phyloP scores from a whole-genome alignment of 2,329 filamentous ascomycete species.

The Epichloe uncinata region DNA sequence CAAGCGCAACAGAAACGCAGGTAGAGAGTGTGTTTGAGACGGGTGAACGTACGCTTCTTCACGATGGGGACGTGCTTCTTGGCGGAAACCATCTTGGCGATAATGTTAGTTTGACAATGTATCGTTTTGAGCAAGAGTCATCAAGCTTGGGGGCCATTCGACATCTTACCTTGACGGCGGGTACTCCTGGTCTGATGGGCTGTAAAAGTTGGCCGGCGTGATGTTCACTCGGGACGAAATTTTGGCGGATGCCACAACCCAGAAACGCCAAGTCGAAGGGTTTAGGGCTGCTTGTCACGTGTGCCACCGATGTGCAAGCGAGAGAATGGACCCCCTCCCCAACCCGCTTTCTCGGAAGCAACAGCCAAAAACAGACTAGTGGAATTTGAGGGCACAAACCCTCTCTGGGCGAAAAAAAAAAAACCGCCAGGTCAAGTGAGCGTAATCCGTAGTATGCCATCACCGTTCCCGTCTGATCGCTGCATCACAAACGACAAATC shows the following conservation, averaged over 20 bases:
- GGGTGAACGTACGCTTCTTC: slow-evolving; percentile 90
- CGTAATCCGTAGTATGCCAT: neutral
- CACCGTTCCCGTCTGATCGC: slow-evolving; percentile 4
- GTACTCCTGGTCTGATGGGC: slow-evolving; percentile 22
- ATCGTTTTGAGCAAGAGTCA: neutral
- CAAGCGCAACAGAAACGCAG: neutral
- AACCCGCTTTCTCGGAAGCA: neutral
- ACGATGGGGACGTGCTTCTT: slow-evolving; percentile 99
- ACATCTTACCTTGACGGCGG: slow-evolving; percentile 27
- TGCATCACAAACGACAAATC: slow-evolving; percentile 12
- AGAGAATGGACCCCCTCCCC: neutral
- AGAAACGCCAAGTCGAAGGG: slow-evolving; percentile 17
- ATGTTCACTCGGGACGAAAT: slow-evolving; percentile 22
- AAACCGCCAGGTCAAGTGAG: slow-evolving; percentile 4
- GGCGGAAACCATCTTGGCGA: slow-evolving; percentile 81
- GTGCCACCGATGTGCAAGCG: slow-evolving; percentile 3
- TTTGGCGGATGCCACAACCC: slow-evolving; percentile 21
- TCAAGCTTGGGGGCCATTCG: neutral
- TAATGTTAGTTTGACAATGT: slow-evolving; percentile 16
- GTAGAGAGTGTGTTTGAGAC: neutral
- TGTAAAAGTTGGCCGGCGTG: slow-evolving; percentile 22
- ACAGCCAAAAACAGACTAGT: slow-evolving; percentile 13
- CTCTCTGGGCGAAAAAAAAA: slow-evolving; percentile 14
- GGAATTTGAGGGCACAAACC: slow-evolving; percentile 21
- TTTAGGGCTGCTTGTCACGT: slow-evolving; percentile 22